Conservation (phyloP, 345 rosid genomes). For the Gossypioides kirkii region DNA sequence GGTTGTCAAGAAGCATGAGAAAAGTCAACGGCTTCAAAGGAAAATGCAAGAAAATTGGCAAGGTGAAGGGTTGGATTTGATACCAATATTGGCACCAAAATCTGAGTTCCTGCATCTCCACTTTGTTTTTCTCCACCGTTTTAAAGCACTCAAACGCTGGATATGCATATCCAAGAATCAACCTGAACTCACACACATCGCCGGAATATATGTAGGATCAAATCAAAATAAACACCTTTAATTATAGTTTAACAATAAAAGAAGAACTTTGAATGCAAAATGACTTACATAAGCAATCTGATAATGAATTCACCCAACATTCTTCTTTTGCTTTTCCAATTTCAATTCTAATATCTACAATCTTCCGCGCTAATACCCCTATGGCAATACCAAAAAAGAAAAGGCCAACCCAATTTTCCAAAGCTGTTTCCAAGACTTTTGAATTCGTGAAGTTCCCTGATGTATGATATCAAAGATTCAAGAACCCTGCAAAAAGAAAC, state of each 20-base stretch:
- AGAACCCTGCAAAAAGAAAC: background rate
- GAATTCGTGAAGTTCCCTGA: background rate
- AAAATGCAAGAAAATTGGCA: background rate
- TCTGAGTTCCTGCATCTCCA: conserved; percentile 69
- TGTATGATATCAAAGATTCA: background rate
- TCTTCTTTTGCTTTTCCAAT: background rate
- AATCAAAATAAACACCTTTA: background rate
- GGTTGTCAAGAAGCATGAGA: background rate
- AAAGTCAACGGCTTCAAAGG: background rate
- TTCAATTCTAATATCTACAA: background rate
- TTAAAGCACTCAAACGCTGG: conserved; percentile 91
- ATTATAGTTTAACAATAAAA: background rate
- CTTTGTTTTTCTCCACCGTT: conserved; percentile 77
- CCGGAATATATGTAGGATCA: background rate
- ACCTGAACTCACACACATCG: conserved; percentile 31
- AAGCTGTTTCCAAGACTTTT: background rate
- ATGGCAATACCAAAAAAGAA: background rate
- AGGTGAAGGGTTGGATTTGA: background rate
- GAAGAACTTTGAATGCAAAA: background rate
- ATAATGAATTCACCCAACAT: conserved; percentile 66
- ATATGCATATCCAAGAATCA: conserved; percentile 80
- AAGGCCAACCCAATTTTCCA: background rate
- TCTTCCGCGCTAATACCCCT: conserved; percentile 22
- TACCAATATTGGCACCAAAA: conserved; percentile 99
- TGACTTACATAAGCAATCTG: conserved; percentile 53